Evolutionary conservation across 495 filamentous ascomycete species (phyloP).

Genomic region (Aspergillus olivimuriae): DNA sequence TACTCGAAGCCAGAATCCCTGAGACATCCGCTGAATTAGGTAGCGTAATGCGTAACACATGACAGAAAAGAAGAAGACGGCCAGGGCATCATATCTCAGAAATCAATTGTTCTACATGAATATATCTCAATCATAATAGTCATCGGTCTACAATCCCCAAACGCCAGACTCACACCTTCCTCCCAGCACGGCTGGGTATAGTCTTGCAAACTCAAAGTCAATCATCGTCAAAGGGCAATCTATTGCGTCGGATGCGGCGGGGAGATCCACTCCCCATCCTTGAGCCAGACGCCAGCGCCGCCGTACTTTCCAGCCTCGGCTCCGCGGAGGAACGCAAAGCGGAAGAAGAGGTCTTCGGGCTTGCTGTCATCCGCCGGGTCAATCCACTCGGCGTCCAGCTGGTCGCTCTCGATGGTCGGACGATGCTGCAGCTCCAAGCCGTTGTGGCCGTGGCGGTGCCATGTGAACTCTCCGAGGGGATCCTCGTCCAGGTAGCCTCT

Average conservation of each 20-base stretch:
- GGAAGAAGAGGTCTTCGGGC: slow-evolving; percentile 65
- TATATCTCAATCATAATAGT: not conserved
- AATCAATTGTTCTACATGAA: not conserved
- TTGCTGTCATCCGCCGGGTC: slow-evolving; percentile 32
- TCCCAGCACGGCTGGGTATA: not conserved
- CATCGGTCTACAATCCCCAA: not conserved
- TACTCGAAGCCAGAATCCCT: too few relatives aligned
- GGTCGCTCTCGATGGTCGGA: slow-evolving; percentile 14
- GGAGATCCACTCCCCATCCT: slow-evolving; percentile 60
- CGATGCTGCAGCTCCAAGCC: slow-evolving; percentile 32
- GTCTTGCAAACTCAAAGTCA: not conserved
- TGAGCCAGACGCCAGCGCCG: slow-evolving; percentile 70
- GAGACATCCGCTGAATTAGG: too few relatives aligned
- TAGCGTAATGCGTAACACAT: too few relatives aligned
- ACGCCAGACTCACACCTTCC: not conserved
- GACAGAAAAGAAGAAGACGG: too few relatives aligned
- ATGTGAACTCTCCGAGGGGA: slow-evolving; percentile 36
- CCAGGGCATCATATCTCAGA: too few relatives aligned
- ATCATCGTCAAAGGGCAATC: slow-evolving; percentile 7
- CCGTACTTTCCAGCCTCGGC: slow-evolving; percentile 68
- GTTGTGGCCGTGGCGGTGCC: slow-evolving; percentile 40
- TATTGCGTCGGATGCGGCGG: slow-evolving; percentile 26
- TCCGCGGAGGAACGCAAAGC: slow-evolving; percentile 75
- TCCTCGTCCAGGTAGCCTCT: slow-evolving; percentile 52
- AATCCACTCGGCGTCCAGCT: slow-evolving; percentile 19